Percentiles rank a stretch among this genome's conserved stretches.
phyloP scores from a whole-genome alignment of 1,284 basidiomycete genomes.

The Heterobasidion parviporum region DNA sequence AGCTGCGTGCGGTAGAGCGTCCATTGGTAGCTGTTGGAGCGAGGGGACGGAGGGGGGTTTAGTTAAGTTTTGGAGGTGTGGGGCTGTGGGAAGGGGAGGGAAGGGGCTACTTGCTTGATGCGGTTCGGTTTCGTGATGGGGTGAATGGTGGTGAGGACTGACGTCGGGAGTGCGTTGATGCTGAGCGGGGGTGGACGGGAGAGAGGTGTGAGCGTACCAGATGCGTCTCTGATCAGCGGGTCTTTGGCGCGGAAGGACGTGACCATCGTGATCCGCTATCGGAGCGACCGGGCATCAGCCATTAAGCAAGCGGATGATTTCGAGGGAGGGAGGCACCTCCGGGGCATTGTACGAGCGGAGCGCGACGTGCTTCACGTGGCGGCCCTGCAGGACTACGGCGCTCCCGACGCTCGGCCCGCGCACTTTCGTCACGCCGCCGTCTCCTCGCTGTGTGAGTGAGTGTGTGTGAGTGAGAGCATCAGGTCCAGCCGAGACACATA shows the following conservation, averaged over 20 bases:
- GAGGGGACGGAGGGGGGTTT: not conserved
- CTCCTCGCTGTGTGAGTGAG: not conserved
- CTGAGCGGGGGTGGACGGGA: not conserved
- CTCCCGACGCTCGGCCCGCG: not conserved
- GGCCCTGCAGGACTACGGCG: not conserved
- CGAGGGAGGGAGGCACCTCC: not conserved
- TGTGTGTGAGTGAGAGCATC: not conserved
- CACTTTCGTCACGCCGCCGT: not conserved
- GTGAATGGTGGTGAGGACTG: not conserved
- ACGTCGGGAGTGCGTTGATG: not conserved
- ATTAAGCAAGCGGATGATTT: not conserved
- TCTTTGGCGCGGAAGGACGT: not conserved
- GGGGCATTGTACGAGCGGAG: not conserved
- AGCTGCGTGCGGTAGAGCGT: not conserved
- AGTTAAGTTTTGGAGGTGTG: no score
- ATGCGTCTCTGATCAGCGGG: not conserved
- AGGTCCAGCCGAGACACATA: no score
- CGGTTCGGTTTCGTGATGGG: not conserved
- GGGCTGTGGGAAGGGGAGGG: not conserved
- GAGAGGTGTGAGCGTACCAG: not conserved
- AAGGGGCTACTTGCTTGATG: not conserved
- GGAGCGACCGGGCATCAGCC: not conserved
- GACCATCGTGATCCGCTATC: not conserved
- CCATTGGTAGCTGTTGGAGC: not conserved
- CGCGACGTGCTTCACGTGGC: not conserved